These are phyloP conservation scores for Sporothrix luriei DNA, from an alignment of 2,329 filamentous ascomycete genomes.

Conservation along the genomic window DNA sequence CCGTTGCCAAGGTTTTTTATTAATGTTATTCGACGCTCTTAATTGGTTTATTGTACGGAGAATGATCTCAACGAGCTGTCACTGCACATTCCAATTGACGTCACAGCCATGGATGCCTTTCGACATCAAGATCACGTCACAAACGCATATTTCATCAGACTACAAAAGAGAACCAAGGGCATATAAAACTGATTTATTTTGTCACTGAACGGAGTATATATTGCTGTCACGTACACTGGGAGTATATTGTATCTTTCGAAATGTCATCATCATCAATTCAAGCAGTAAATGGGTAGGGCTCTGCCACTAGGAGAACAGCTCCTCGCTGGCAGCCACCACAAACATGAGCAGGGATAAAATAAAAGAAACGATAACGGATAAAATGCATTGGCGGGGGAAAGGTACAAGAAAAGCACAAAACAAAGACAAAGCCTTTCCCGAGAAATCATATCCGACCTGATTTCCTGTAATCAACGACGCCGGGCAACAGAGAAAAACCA, in stretches of 20 bases:
- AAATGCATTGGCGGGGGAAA: neutral
- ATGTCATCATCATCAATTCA: constrained; percentile 30
- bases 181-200: neutral
- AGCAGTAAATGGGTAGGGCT: neutral
- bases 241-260: neutral
- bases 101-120: neutral
- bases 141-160: neutral
- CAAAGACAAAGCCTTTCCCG: neutral
- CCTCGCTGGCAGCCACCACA: neutral
- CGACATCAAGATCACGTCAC: neutral
- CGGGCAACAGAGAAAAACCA: neutral
- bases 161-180: too few relatives aligned
- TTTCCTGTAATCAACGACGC: constrained; percentile 26
- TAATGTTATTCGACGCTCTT: constrained; percentile 15
- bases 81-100: constrained; percentile 4
- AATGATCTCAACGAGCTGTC: neutral
- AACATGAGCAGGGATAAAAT: constrained; percentile 3
- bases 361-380: neutral
- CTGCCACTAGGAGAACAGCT: neutral
- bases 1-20: constrained; percentile 1
- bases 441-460: constrained; percentile 1
- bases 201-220: too few relatives aligned
- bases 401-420: constrained; percentile 1
- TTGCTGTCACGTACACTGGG: neutral
- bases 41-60: neutral